Base-by-base conservation (phyloP, 805 yeast species). In the Kazachstania viticola region DNA sequence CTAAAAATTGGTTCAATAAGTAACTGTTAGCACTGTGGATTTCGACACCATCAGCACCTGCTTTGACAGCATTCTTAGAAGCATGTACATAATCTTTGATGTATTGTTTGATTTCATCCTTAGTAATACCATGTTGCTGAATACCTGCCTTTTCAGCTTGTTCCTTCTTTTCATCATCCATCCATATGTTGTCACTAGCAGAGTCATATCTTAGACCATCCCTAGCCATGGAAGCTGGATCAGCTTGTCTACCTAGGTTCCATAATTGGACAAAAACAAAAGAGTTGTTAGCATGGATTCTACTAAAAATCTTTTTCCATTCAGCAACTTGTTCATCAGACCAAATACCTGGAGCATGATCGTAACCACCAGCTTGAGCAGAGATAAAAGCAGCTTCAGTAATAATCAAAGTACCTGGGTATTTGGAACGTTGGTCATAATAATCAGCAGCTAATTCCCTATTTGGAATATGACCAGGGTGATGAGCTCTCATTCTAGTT, bases 101-200 rank as follows among this genome's bases (percentile, higher is more conserved):
- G 33, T 58, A 58, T 30, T 60, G 56, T 28, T 64, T 50, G 41
- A 72, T 48, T 48, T 48, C 60, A 17, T 36, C 42, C 26, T 39
- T 39, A 25, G 48, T 42, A 12, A 46, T 17, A 14, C 47, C 48
- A 27, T 45, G 61, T 36, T 44, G 39, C 13, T 43, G 48, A 37
- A 23, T n/a, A n/a, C 14, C 14, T 6, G 9, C 14, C n/a, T 23
- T 23, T 9, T 9, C 14, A 6, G 25, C 25, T n/a, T 9, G 9
- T n/a, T 23, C 14, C 14, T 23, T 23, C 7, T 9, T 7, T 9
- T 8, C 9, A 9, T 23, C 25, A n/a, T n/a, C n/a, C 25, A 23
- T 23, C 7, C n/a, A 23, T 23, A 23, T 6, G 14, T 23, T 13
- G 14, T 23, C 25, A 23, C 14, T 9, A n/a, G 25, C 25, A n/a